Evolutionary conservation across 352 stramenopile genomes (phyloP).

Genomic region (Phytophthora syringae): DNA sequence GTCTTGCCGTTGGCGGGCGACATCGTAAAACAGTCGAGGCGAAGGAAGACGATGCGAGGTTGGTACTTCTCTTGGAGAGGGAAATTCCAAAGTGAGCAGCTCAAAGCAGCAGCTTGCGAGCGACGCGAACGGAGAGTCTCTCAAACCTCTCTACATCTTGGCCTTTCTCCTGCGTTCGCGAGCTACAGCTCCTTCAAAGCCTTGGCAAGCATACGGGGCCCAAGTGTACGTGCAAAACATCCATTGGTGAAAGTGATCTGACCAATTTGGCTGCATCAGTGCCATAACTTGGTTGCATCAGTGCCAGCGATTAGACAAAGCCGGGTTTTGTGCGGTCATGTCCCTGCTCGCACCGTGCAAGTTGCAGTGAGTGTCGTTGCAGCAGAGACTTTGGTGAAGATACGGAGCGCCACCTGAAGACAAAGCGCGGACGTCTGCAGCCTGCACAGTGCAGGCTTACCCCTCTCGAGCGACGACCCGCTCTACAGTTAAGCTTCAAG

Average conservation of each 20-base stretch:
- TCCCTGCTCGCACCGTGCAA: slow-evolving; percentile 12
- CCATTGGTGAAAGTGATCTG: not conserved
- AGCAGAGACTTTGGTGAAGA: slow-evolving; percentile 10
- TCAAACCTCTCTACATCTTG: not conserved
- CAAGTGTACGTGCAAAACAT: slow-evolving; percentile 5
- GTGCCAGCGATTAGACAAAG: not conserved
- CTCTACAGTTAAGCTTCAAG: not conserved
- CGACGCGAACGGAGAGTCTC: too few relatives aligned
- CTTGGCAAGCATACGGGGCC: not conserved
- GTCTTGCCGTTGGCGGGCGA: slow-evolving; percentile 26
- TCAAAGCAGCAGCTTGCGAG: not conserved
- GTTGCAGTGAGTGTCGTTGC: slow-evolving; percentile 7
- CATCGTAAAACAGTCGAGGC: slow-evolving; percentile 3
- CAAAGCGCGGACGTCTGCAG: not conserved
- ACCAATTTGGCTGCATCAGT: slow-evolving; percentile 6
- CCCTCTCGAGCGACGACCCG: not conserved
- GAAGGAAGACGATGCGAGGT: slow-evolving; percentile 2
- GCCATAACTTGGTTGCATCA: too few relatives aligned
- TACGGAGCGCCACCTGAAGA: slow-evolving; percentile 21
- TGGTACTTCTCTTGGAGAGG: slow-evolving; percentile 12
- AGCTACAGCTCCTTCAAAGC: not conserved
- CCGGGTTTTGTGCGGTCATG: slow-evolving; percentile 8
- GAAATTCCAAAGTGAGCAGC: slow-evolving; percentile 22
- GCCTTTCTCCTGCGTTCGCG: not conserved
- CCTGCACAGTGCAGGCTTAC: not conserved